A percentile compares a stretch with the other conserved stretches of the same genome.
Conservation (phyloP, 2,329 filamentous ascomycete species). For the Venturia oleaginea region DNA sequence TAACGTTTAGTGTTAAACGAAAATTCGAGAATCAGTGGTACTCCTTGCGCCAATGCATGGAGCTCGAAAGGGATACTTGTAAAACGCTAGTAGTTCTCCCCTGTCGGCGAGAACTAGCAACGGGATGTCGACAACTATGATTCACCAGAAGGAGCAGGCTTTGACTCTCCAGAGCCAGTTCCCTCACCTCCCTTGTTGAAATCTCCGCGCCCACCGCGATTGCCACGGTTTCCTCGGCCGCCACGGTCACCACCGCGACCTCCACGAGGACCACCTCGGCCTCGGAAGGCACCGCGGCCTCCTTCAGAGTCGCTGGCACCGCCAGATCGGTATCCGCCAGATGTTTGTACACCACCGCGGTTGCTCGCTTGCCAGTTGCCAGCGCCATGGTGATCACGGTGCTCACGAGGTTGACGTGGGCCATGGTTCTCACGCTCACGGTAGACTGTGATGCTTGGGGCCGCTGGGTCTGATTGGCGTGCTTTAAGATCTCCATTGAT, state of each 20-base stretch:
- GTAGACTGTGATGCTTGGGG: constrained; percentile 77
- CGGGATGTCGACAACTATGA: neutral
- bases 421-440: constrained; percentile 47
- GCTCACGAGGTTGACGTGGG: constrained; percentile 8
- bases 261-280: constrained; percentile 42
- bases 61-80: neutral
- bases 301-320: constrained; percentile 69
- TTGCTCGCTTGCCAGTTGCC: constrained; percentile 55
- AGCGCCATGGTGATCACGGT: constrained; percentile 29
- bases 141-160: constrained; percentile 9
- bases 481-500: constrained; percentile 66
- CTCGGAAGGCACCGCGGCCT: constrained; percentile 46
- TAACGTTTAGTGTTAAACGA: neutral
- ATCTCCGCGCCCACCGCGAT: constrained; percentile 1
- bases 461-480: constrained; percentile 58
- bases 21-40: neutral
- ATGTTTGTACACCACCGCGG: constrained; percentile 48
- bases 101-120: neutral
- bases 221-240: constrained; percentile 12
- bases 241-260: constrained; percentile 40
- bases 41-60: constrained; percentile 1
- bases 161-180: constrained; percentile 3
- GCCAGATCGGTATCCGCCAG: constrained; percentile 78
- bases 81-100: neutral
- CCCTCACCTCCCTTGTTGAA: constrained; percentile 10